phyloP scores from a whole-genome alignment of 345 rosid species.

The Anacardium occidentale region DNA sequence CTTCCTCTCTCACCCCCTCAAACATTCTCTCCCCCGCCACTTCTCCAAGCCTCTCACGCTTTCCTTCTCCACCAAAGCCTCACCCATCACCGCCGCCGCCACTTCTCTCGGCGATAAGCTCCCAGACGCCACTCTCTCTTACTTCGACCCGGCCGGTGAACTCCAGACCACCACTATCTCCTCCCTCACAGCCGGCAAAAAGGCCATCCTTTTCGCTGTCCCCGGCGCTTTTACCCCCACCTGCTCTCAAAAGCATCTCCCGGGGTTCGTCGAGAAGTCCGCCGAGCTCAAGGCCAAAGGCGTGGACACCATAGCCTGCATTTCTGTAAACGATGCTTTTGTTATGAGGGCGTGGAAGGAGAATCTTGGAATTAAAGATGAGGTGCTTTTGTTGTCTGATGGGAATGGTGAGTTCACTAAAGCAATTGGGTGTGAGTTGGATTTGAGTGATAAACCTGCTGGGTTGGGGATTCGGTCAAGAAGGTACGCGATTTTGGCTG shows the following conservation, averaged over 20 bases:
- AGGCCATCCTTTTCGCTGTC: constrained; percentile 77
- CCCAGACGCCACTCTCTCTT: constrained; percentile 82
- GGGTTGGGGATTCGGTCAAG: constrained; percentile 84
- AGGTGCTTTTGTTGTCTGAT: constrained; percentile 65
- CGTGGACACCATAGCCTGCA: constrained; percentile 79
- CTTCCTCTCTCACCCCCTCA: constrained; percentile 23
- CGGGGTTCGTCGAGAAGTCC: constrained; percentile 79
- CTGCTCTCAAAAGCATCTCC: constrained; percentile 90
- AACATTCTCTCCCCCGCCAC: constrained; percentile 35
- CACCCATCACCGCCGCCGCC: constrained; percentile 44
- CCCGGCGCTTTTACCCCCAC: constrained; percentile 97
- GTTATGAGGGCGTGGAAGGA: constrained; percentile 90
- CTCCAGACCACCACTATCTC: constrained; percentile 80
- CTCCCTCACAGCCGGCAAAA: constrained; percentile 68
- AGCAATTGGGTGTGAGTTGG: constrained; percentile 78
- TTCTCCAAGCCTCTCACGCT: constrained; percentile 19
- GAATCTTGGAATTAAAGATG: constrained; percentile 63
- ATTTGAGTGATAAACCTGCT: constrained; percentile 75
- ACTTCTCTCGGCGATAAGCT: constrained; percentile 80
- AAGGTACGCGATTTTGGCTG: constrained; percentile 76
- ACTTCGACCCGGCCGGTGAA: constrained; percentile 71
- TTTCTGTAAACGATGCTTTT: constrained; percentile 89
- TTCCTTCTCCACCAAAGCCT: constrained; percentile 23
- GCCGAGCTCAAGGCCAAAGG: constrained; percentile 82
- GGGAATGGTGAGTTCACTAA: constrained; percentile 78